Percentiles rank a stretch among this genome's conserved stretches.
These are phyloP conservation scores for Noccaea bulbosa DNA, from an alignment of 345 rosid species.

Conservation along the genomic window DNA sequence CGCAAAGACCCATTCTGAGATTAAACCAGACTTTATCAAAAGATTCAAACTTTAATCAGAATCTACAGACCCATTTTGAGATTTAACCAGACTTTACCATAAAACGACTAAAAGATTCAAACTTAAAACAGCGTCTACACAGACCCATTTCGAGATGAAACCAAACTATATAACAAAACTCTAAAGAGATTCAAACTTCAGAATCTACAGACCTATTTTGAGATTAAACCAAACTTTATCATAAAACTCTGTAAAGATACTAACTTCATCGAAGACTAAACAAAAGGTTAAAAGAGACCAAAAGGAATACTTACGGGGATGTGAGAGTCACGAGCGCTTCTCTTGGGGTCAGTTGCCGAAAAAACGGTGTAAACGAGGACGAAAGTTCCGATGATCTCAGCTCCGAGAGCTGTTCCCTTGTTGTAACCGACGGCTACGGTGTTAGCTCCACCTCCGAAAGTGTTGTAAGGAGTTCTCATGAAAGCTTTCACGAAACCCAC, in stretches of 20 bases:
- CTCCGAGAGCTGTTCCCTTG: constrained; percentile 64
- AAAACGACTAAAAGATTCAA: background rate
- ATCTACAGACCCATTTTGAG: background rate
- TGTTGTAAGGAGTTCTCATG: constrained; percentile 59
- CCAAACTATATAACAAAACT: background rate
- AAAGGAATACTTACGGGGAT: constrained; percentile 67
- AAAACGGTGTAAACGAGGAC: constrained; percentile 91
- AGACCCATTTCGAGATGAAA: background rate
- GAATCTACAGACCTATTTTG: background rate
- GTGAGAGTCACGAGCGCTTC: constrained; percentile 90
- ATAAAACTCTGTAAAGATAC: background rate
- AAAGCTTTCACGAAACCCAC: constrained; percentile 87
- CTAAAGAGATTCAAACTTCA: background rate
- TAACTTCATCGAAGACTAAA: background rate
- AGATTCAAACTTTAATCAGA: constrained; percentile 1
- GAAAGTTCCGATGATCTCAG: constrained; percentile 89
- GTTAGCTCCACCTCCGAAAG: constrained; percentile 76
- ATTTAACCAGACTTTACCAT: too few relatives aligned
- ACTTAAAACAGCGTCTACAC: background rate
- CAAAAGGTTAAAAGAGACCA: background rate
- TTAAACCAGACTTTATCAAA: background rate
- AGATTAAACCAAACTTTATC: background rate
- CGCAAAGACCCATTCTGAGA: background rate
- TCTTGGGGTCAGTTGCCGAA: constrained; percentile 95
- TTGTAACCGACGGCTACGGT: constrained; percentile 54